Conservation (phyloP, 1,284 basidiomycete genomes). For the Ustilago hordei region DNA sequence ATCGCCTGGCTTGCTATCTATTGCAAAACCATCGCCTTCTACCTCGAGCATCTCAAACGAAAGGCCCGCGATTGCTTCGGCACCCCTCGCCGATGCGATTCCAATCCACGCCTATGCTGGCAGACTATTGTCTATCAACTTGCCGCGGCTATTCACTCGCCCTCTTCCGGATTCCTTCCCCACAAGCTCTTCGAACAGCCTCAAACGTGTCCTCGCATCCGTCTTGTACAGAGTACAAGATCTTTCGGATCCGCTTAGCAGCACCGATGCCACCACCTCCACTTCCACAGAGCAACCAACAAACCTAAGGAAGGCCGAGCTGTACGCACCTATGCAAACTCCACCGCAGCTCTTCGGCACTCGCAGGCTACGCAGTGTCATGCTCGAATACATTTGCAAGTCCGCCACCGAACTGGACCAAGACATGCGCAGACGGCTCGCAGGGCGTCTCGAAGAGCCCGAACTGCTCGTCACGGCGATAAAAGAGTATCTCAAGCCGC, state of each 20-base stretch:
- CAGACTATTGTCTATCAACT: neutral
- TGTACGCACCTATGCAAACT: too few relatives aligned
- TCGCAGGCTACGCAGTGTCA: neutral
- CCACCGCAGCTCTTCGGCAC: neutral
- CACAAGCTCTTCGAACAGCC: neutral
- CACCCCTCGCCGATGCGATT: neutral
- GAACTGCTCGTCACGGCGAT: neutral
- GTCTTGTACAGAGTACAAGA: neutral
- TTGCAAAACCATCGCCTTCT: neutral
- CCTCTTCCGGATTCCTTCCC: neutral
- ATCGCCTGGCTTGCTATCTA: constrained; percentile 1
- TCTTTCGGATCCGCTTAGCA: neutral
- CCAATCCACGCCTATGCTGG: neutral
- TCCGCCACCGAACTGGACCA: neutral
- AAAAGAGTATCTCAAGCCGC: neutral
- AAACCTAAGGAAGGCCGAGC: too few relatives aligned
- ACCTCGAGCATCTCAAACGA: neutral
- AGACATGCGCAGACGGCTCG: neutral
- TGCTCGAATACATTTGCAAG: neutral
- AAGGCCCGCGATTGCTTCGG: neutral
- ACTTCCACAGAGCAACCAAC: neutral
- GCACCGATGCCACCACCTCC: neutral
- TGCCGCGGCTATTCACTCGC: neutral
- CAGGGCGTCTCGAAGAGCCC: neutral
- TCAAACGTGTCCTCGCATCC: neutral